Percentiles rank a stretch among this genome's conserved stretches.
phyloP scores from a whole-genome alignment of 768 basidiomycete genomes.

The Leccinum boreale region DNA sequence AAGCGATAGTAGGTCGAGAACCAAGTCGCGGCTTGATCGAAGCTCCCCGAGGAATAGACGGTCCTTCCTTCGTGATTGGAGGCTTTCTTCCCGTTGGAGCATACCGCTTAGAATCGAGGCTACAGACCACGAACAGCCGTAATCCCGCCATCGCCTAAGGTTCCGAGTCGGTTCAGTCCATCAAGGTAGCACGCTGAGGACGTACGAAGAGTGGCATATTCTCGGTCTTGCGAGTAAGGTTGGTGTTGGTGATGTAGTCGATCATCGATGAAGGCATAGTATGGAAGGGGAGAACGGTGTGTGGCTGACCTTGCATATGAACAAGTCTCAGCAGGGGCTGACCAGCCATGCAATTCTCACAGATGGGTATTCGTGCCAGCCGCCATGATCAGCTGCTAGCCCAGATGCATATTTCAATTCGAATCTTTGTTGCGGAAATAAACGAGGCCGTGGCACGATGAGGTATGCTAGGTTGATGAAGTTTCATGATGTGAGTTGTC shows the following conservation, averaged over 20 bases:
- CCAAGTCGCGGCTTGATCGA: neutral
- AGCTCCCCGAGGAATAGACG: neutral
- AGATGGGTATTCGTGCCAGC: neutral
- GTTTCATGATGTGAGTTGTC: too few relatives aligned
- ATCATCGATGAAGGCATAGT: neutral
- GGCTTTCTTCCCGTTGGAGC: neutral
- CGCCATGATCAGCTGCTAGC: neutral
- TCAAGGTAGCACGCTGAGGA: neutral
- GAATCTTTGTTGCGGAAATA: neutral
- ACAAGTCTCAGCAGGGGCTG: neutral
- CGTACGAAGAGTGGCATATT: neutral
- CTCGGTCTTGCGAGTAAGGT: neutral
- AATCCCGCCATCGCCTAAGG: neutral
- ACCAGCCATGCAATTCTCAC: neutral
- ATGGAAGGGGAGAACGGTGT: neutral
- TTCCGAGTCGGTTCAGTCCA: neutral
- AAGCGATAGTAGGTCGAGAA: neutral
- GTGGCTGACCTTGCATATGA: neutral
- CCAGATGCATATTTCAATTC: neutral
- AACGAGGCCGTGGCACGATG: neutral
- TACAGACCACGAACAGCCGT: constrained; percentile 8
- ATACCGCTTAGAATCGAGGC: neutral
- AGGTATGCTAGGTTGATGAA: too few relatives aligned
- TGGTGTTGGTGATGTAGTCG: neutral
- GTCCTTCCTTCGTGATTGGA: neutral